Evolutionary conservation across 1,139 yeast genomes (phyloP).

Genomic region (Kodamaea derodonti): DNA sequence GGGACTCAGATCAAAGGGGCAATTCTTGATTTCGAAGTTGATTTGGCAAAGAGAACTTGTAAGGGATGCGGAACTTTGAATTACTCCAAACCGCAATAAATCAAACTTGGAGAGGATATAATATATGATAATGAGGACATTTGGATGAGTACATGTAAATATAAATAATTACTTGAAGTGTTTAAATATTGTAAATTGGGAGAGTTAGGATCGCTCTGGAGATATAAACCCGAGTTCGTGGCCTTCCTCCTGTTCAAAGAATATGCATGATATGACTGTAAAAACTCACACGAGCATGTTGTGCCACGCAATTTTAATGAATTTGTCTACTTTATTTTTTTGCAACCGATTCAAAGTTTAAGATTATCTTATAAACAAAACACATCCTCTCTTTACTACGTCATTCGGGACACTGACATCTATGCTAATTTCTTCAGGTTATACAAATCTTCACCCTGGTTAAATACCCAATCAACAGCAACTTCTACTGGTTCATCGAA

Average conservation of each 20-base stretch:
- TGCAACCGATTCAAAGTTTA: too few species aligned
- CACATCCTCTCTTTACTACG: too few species aligned
- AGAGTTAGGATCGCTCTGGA: too few species aligned
- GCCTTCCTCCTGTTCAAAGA: too few species aligned
- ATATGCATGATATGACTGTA: too few species aligned
- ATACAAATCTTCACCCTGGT: constrained; percentile 46
- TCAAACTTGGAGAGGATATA: not conserved
- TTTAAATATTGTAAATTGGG: too few species aligned
- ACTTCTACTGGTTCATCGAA: constrained; percentile 83
- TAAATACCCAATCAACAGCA: constrained; percentile 62
- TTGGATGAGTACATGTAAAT: not conserved
- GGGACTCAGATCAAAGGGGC: constrained; percentile 91
- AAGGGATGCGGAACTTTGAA: constrained; percentile 67
- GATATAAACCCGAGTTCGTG: too few species aligned
- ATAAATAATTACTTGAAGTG: not conserved
- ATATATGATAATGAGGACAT: not conserved
- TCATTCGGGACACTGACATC: too few species aligned
- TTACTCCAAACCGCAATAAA: constrained; percentile 53
- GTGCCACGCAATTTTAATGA: too few species aligned
- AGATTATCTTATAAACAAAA: too few species aligned
- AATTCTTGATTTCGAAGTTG: constrained; percentile 65
- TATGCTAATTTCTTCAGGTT: constrained; percentile 7
- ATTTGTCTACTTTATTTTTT: too few species aligned
- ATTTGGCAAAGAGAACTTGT: constrained; percentile 67
- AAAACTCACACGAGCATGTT: too few species aligned